phyloP scores from a whole-genome alignment of 495 filamentous ascomycete genomes.

The Penicillium argentinense region DNA sequence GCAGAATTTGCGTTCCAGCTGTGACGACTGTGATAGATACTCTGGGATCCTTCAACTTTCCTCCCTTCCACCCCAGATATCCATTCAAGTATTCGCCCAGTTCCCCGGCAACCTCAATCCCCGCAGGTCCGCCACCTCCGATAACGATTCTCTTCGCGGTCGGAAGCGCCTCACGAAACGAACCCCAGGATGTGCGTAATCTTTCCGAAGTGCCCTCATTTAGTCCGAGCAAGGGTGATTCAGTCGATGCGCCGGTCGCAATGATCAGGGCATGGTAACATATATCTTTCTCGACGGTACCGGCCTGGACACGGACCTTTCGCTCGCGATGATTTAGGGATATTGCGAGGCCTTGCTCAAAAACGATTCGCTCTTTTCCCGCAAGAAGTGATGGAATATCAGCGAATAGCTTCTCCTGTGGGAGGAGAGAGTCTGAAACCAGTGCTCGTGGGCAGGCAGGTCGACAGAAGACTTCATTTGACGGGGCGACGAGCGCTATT shows the following conservation, averaged over 20 bases:
- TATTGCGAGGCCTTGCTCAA: slow-evolving; percentile 43
- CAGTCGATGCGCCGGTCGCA: slow-evolving; percentile 36
- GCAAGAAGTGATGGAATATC: slow-evolving; percentile 27
- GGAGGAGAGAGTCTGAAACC: slow-evolving; percentile 43
- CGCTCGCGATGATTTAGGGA: slow-evolving; percentile 3
- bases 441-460: slow-evolving; percentile 47
- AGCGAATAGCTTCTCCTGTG: slow-evolving; percentile 50
- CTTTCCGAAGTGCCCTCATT: slow-evolving; percentile 11
- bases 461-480: slow-evolving; percentile 43
- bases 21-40: slow-evolving; percentile 46
- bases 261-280: slow-evolving; percentile 46
- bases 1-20: slow-evolving; percentile 43
- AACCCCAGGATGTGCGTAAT: slow-evolving; percentile 24
- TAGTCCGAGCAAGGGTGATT: slow-evolving; percentile 30
- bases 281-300: slow-evolving; percentile 25
- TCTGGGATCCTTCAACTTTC: slow-evolving; percentile 30
- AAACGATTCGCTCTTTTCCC: too few relatives aligned
- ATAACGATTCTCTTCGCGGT: slow-evolving; percentile 44
- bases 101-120: slow-evolving; percentile 53
- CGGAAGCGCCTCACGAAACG: slow-evolving; percentile 40
- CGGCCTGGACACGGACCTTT: too few relatives aligned
- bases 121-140: slow-evolving; percentile 39
- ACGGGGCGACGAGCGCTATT: slow-evolving; percentile 45
- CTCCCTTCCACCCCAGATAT: slow-evolving; percentile 25
- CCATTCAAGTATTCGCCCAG: slow-evolving; percentile 52